A percentile compares a stretch with the other conserved stretches of the same genome.
These are phyloP conservation scores for Acacia melanoxylon DNA, from an alignment of 306 rosid genomes.

Conservation along the genomic window DNA sequence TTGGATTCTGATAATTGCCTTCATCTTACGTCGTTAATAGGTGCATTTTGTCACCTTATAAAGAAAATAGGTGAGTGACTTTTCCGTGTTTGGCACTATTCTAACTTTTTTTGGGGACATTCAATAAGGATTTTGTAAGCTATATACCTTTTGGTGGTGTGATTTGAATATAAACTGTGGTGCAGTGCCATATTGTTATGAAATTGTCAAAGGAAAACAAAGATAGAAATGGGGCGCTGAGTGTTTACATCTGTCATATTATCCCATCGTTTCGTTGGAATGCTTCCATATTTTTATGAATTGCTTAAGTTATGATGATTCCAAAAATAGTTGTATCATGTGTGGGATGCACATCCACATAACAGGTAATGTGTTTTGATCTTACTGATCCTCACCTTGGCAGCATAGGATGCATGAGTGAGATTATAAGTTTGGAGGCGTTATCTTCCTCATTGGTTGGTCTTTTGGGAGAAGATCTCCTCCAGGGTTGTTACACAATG, in stretches of 20 bases:
- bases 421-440: background rate
- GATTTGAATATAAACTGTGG: slow-evolving; percentile 11
- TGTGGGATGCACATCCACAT: background rate
- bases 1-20: slow-evolving; percentile 52
- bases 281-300: background rate
- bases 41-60: slow-evolving; percentile 72
- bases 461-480: background rate
- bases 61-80: slow-evolving; percentile 60
- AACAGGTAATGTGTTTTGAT: background rate
- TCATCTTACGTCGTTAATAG: slow-evolving; percentile 50
- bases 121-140: background rate
- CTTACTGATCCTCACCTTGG: background rate
- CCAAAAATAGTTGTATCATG: background rate
- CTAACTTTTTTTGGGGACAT: background rate
- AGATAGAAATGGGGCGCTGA: background rate
- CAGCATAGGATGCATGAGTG: background rate
- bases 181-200: slow-evolving; percentile 1
- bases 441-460: background rate
- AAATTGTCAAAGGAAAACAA: background rate
- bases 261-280: background rate
- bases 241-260: background rate
- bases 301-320: background rate
- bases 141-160: background rate
- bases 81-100: background rate
- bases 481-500: background rate